Evolutionary conservation across 805 yeast genomes (phyloP).

Genomic region (Kockiozyma suomiensis): DNA sequence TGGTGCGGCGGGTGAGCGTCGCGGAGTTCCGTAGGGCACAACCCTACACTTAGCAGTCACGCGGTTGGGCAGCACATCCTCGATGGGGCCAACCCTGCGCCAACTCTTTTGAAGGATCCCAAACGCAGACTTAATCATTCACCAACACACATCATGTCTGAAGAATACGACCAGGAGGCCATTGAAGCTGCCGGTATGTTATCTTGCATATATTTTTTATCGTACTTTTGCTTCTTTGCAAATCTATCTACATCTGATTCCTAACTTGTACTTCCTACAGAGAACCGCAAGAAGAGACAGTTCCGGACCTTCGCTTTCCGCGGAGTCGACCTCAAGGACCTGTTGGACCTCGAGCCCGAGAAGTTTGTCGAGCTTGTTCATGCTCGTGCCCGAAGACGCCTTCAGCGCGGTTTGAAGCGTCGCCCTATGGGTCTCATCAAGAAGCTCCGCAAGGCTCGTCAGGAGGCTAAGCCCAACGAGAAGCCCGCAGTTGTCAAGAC

Average conservation of each 20-base stretch:
- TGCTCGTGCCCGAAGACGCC: conserved; percentile 99
- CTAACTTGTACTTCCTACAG: conserved; percentile 21
- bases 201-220: not conserved
- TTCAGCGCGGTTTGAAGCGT: conserved; percentile 94
- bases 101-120: not conserved
- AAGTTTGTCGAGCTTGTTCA: conserved; percentile 95
- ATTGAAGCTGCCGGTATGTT: conserved; percentile 34
- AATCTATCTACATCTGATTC: not conserved
- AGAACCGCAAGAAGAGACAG: conserved; percentile 63
- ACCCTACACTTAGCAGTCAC: conserved; percentile 10
- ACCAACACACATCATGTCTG: conserved; percentile 30
- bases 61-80: conserved; percentile 1
- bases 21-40: conserved; percentile 4
- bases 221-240: not conserved
- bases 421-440: conserved; percentile 95
- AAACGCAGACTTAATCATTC: conserved; percentile 1
- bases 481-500: conserved; percentile 98
- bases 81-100: not conserved
- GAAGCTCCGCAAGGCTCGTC: conserved; percentile 97
- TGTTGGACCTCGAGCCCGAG: conserved; percentile 91
- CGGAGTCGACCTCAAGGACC: conserved; percentile 96
- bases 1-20: not conserved
- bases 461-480: conserved; percentile 81
- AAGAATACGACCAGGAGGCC: conserved; percentile 34
- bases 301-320: conserved; percentile 98